Percentiles rank a stretch among this genome's conserved stretches.
These are phyloP conservation scores for Lentinus brumalis DNA, from an alignment of 768 basidiomycete species.

Conservation along the genomic window DNA sequence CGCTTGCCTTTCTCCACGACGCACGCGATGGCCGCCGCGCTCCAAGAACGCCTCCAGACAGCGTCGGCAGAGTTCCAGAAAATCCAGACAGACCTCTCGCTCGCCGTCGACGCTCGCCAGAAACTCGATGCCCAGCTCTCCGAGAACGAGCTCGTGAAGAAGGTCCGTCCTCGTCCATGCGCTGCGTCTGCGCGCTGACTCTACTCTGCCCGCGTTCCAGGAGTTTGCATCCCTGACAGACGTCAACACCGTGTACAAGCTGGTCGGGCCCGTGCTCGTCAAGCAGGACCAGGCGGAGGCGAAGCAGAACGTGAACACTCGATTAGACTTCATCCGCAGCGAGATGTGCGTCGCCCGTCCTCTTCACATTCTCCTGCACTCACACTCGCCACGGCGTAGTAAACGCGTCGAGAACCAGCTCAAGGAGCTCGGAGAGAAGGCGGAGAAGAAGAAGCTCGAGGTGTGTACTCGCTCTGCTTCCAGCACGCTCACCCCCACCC, in stretches of 20 bases:
- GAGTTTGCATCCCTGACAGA: constrained; percentile 78
- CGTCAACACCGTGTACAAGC: constrained; percentile 85
- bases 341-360: constrained; percentile 71
- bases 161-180: constrained; percentile 47
- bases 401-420: constrained; percentile 83
- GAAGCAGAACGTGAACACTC: constrained; percentile 83
- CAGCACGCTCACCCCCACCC: background rate
- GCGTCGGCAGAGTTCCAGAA: constrained; percentile 80
- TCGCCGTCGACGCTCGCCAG: constrained; percentile 78
- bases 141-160: constrained; percentile 91
- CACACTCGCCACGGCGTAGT: constrained; percentile 33
- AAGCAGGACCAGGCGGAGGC: constrained; percentile 89
- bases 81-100: constrained; percentile 72
- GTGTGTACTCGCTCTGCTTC: constrained; percentile 40
- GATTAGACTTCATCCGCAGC: constrained; percentile 82
- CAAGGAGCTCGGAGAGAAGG: constrained; percentile 72
- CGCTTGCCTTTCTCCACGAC: background rate
- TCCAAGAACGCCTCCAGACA: constrained; percentile 62
- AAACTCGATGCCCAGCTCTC: constrained; percentile 87
- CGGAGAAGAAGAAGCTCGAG: constrained; percentile 83
- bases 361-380: background rate
- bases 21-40: constrained; percentile 43
- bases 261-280: constrained; percentile 87
- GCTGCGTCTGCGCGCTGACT: background rate
- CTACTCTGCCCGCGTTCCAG: constrained; percentile 40